Conservation (phyloP, 495 filamentous ascomycete genomes). For the Penicillium psychrofluorescens region DNA sequence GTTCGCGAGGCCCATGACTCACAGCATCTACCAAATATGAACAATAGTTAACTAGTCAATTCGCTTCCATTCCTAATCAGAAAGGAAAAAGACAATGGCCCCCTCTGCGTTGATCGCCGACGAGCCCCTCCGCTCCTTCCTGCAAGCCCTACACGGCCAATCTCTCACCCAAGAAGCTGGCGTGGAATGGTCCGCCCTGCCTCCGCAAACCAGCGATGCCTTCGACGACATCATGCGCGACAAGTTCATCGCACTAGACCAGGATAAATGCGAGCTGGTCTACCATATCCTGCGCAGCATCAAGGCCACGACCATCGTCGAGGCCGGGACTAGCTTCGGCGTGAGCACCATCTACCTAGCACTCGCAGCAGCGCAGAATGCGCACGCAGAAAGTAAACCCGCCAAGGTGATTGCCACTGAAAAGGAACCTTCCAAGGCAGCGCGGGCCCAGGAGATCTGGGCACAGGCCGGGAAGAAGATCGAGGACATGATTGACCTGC, state of each 20-base stretch:
- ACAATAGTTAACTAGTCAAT: not conserved
- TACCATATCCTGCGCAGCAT: slow-evolving; percentile 37
- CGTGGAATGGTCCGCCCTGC: slow-evolving; percentile 9
- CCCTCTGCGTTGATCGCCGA: slow-evolving; percentile 10
- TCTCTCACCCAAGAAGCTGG: slow-evolving; percentile 23
- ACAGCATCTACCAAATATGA: no score
- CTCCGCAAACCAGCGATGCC: slow-evolving; percentile 6
- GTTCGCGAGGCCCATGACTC: no score
- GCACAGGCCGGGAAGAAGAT: slow-evolving; percentile 32
- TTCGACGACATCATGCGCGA: slow-evolving; percentile 33
- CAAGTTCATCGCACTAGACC: slow-evolving; percentile 46
- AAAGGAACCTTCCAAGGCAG: slow-evolving; percentile 42
- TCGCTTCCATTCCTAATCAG: not conserved
- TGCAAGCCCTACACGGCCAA: slow-evolving; percentile 19
- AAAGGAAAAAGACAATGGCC: slow-evolving; percentile 5
- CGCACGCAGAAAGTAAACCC: slow-evolving; percentile 6
- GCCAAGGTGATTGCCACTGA: slow-evolving; percentile 49
- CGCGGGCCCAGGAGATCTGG: slow-evolving; percentile 40
- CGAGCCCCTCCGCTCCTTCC: slow-evolving; percentile 11
- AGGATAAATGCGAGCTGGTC: slow-evolving; percentile 44
- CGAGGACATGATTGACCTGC: slow-evolving; percentile 38
- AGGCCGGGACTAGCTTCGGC: slow-evolving; percentile 50
- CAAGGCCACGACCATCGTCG: slow-evolving; percentile 40
- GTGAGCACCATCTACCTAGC: slow-evolving; percentile 53
- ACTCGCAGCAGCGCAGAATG: slow-evolving; percentile 36